Conservation (phyloP, 2,329 filamentous ascomycete species). For the Escovopsis sp. region DNA sequence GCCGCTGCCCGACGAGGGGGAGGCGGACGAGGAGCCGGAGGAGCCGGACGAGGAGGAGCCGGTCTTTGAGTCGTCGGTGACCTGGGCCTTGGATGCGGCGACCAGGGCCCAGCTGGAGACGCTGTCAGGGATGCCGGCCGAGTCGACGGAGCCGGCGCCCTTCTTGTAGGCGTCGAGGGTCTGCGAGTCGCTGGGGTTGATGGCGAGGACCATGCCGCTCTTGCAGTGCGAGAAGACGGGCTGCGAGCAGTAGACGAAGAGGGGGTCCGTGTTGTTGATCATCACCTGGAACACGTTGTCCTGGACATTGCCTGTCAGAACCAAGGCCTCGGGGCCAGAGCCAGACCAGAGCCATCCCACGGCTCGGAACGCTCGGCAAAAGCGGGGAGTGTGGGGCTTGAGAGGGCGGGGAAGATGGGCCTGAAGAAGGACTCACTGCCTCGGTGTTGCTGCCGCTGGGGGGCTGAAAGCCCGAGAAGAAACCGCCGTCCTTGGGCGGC, state of each 20-base stretch:
- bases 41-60: background rate
- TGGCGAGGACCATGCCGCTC: conserved; percentile 11
- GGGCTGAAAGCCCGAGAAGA: conserved; percentile 4
- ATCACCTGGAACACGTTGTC: conserved; percentile 10
- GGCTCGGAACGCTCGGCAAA: too few species aligned
- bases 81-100: background rate
- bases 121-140: background rate
- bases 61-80: background rate
- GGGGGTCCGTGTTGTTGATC: conserved; percentile 11
- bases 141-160: background rate
- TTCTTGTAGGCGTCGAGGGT: conserved; percentile 6
- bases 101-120: background rate
- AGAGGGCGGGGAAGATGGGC: too few species aligned
- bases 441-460: background rate
- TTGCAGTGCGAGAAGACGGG: conserved; percentile 8
- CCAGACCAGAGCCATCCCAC: too few species aligned
- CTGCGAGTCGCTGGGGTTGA: conserved; percentile 8
- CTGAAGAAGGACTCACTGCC: conserved; percentile 1
- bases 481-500: conserved; percentile 1
- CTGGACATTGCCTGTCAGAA: background rate
- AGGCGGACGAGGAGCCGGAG: background rate
- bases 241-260: conserved; percentile 13
- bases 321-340: too few species aligned
- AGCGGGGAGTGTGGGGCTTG: too few species aligned
- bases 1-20: background rate